Percentiles rank a stretch among this genome's conserved stretches.
Evolutionary conservation across 1,284 basidiomycete species (phyloP).

Genomic region (Stereum hirsutum): DNA sequence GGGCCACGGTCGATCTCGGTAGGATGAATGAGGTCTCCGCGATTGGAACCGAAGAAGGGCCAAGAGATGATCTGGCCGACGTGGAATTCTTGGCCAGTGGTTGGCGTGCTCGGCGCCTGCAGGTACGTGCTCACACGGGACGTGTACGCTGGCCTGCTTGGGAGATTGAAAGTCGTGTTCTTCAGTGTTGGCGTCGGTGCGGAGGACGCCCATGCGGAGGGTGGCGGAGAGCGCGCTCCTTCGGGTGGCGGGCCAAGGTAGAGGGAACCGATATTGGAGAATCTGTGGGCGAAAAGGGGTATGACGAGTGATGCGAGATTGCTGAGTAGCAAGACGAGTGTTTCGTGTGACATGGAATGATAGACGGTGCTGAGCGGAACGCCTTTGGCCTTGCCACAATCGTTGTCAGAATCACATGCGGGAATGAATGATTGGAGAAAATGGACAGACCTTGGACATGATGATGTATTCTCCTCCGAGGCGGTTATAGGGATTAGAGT

Average conservation of each 20-base stretch:
- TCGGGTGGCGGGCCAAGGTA: constrained; percentile 43
- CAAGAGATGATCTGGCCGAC: constrained; percentile 77
- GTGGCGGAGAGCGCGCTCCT: constrained; percentile 6
- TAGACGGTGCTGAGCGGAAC: constrained; percentile 60
- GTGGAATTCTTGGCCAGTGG: too few relatives aligned
- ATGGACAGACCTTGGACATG: constrained; percentile 63
- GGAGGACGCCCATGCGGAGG: constrained; percentile 6
- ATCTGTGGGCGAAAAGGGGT: constrained; percentile 67
- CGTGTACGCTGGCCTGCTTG: constrained; percentile 13
- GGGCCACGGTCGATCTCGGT: constrained; percentile 68
- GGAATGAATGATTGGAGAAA: constrained; percentile 3
- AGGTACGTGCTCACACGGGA: not conserved
- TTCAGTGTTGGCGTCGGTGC: constrained; percentile 14
- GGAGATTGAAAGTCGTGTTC: constrained; percentile 12
- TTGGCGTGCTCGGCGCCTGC: constrained; percentile 9
- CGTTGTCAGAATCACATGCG: constrained; percentile 13
- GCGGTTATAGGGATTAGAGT: constrained; percentile 74
- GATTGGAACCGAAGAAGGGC: constrained; percentile 78
- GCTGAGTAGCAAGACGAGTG: constrained; percentile 51
- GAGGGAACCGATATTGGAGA: constrained; percentile 62
- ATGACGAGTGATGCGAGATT: constrained; percentile 59
- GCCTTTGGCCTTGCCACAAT: constrained; percentile 46
- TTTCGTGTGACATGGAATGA: constrained; percentile 52
- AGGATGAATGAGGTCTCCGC: constrained; percentile 61
- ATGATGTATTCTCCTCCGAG: constrained; percentile 76